Conservation (phyloP, 1,284 basidiomycete species). For the Papiliotrema nemorosa region DNA sequence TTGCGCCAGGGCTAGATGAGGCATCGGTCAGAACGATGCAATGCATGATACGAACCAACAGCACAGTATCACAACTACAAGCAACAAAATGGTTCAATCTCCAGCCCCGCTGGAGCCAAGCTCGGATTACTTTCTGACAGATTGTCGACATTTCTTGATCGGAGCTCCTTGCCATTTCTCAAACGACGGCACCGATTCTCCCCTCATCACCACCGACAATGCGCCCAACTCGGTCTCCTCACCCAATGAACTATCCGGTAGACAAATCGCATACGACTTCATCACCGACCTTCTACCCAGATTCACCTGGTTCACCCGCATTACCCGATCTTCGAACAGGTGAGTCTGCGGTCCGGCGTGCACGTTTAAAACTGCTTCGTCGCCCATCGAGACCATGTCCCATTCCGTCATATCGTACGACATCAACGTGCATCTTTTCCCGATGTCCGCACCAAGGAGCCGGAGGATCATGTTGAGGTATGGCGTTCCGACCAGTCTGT, state of each 20-base stretch:
- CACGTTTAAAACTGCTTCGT: conserved; percentile 1
- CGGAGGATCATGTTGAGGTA: conserved; percentile 1
- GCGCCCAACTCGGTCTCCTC: conserved; percentile 1
- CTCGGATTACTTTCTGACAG: too few species aligned
- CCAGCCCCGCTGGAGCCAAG: too few species aligned
- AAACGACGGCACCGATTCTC: neutral
- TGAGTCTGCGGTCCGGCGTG: conserved; percentile 4
- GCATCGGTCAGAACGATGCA: too few species aligned
- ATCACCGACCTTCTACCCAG: neutral
- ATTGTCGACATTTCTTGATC: too few species aligned
- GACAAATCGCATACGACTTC: conserved; percentile 4
- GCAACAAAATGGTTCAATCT: too few species aligned
- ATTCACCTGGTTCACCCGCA: neutral
- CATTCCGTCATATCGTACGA: conserved; percentile 6
- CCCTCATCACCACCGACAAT: conserved; percentile 4
- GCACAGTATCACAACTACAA: too few species aligned
- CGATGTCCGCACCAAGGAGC: conserved; percentile 1
- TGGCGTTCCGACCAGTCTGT: conserved; percentile 1
- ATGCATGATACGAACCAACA: too few species aligned
- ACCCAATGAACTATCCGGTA: conserved; percentile 4
- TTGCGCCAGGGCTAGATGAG: too few species aligned
- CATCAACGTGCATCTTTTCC: conserved; percentile 1
- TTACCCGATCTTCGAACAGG: conserved; percentile 6
- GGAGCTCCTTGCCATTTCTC: conserved; percentile 5
- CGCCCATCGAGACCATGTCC: conserved; percentile 5